Conservation (phyloP, 805 yeast species). For the Monosporozyma solicola region DNA sequence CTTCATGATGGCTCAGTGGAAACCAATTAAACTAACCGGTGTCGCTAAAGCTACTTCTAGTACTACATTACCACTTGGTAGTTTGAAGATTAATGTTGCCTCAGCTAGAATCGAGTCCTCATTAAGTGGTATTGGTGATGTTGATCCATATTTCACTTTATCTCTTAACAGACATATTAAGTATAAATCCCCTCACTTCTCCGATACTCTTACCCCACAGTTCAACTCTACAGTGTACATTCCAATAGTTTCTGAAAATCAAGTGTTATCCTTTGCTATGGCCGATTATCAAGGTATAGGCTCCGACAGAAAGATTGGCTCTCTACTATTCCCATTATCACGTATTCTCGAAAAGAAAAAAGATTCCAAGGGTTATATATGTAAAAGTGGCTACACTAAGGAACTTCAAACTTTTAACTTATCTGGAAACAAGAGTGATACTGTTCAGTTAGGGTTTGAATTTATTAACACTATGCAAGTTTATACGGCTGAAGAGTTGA, state of each 20-base stretch:
- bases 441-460: constrained; percentile 45
- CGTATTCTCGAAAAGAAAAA: constrained; percentile 38
- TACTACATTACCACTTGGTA: constrained; percentile 51
- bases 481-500: constrained; percentile 47
- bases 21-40: constrained; percentile 53
- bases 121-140: constrained; percentile 59
- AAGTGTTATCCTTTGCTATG: constrained; percentile 47
- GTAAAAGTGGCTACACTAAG: constrained; percentile 44
- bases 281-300: constrained; percentile 60
- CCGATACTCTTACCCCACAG: constrained; percentile 46
- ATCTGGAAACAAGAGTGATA: constrained; percentile 36
- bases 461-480: constrained; percentile 61
- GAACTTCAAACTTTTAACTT: constrained; percentile 29
- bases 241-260: constrained; percentile 53
- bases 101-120: constrained; percentile 41
- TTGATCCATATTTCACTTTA: constrained; percentile 66
- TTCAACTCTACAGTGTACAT: constrained; percentile 52
- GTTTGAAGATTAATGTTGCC: constrained; percentile 49
- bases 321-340: constrained; percentile 40
- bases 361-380: constrained; percentile 34
- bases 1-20: constrained; percentile 55
- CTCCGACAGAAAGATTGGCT: constrained; percentile 58
- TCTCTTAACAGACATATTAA: constrained; percentile 48
- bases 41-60: constrained; percentile 32
- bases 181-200: constrained; percentile 46